Base-by-base conservation (phyloP, 805 yeast genomes). In the Pichia gijzeniarum region DNA sequence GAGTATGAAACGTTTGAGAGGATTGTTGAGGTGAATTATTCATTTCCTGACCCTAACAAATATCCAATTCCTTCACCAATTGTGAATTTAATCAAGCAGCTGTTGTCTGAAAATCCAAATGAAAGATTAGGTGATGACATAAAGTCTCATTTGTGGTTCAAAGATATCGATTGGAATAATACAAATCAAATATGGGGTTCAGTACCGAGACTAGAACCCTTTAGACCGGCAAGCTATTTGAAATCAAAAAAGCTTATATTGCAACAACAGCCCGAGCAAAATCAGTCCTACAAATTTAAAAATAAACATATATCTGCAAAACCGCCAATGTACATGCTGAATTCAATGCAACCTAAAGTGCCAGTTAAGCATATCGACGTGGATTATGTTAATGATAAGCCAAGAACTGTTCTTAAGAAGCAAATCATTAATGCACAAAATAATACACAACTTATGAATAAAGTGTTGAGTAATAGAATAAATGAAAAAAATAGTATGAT, bases 1-100 rank as follows among this genome's bases (percentile, higher is more conserved):
- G 96, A 89, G 64, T 81, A 85, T 60, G 75, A 81, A 47, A 89
- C 95, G 0, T 89, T 89, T 66, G 95, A 89, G 59, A 84, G 85
- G 58, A 93, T 93, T 57, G 86, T 90, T 40, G 75, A 75, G 38
- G 70, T 84, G 30, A 85, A 87, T 46, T 93, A 83, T 60, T 64
- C 75, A 17, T 87, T 84, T 68, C 87, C 87, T 3, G 52, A 51
- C 19, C 85, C 85, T 5, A 39, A 48, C 7, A 71, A 76, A 59
- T 75, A 80, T 64, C 69, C 80, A 68, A 53, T 80, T 49, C 81
- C 96, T 56, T 62, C 73, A 34, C 58, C 67, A 47, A 73, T 88
- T 1, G 74, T 85, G 37, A 84, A 84, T 54, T 65, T 93, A 44
- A 79, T 90, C 38, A 68, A 74, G 41, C 75, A 74, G 27, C 70